Evolutionary conservation across 1,284 basidiomycete species (phyloP).

Genomic region (Ustilago hordei): DNA sequence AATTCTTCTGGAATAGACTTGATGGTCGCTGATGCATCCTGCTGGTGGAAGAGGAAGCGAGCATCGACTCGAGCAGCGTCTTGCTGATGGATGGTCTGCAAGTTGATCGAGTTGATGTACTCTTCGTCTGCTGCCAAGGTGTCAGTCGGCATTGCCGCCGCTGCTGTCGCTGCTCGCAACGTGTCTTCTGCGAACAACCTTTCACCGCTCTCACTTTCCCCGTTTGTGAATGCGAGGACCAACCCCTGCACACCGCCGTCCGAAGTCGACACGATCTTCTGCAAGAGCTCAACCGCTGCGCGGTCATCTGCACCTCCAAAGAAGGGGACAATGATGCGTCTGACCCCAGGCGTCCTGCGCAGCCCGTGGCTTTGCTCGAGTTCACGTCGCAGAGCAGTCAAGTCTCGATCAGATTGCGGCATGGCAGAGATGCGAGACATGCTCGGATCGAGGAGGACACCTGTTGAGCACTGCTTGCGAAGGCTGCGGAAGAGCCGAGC

Average conservation of each 20-base stretch:
- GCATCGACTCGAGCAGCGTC: constrained; percentile 43
- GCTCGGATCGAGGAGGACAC: constrained; percentile 43
- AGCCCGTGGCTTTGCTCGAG: constrained; percentile 25
- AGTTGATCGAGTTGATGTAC: constrained; percentile 37
- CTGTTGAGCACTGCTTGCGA: constrained; percentile 37
- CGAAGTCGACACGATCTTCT: constrained; percentile 25
- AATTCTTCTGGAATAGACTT: constrained; percentile 22
- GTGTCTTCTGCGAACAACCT: background rate
- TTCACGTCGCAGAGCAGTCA: constrained; percentile 11
- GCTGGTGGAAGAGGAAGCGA: constrained; percentile 46
- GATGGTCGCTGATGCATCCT: constrained; percentile 26
- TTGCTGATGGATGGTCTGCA: constrained; percentile 46
- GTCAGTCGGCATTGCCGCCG: constrained; percentile 4
- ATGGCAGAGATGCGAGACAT: constrained; percentile 16
- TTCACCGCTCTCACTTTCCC: background rate
- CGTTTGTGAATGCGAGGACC: constrained; percentile 32
- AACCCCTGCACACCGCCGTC: constrained; percentile 38
- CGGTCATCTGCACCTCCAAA: constrained; percentile 56
- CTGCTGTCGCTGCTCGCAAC: constrained; percentile 2
- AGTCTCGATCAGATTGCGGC: background rate
- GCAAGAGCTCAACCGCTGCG: constrained; percentile 42
- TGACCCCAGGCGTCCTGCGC: constrained; percentile 14
- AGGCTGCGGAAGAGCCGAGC: constrained; percentile 36
- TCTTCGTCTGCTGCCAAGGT: constrained; percentile 26
- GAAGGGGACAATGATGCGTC: constrained; percentile 50